A percentile compares a stretch with the other conserved stretches of the same genome.
phyloP scores from a whole-genome alignment of 129 eudicot genomes.

The Artemisia tridentata region DNA sequence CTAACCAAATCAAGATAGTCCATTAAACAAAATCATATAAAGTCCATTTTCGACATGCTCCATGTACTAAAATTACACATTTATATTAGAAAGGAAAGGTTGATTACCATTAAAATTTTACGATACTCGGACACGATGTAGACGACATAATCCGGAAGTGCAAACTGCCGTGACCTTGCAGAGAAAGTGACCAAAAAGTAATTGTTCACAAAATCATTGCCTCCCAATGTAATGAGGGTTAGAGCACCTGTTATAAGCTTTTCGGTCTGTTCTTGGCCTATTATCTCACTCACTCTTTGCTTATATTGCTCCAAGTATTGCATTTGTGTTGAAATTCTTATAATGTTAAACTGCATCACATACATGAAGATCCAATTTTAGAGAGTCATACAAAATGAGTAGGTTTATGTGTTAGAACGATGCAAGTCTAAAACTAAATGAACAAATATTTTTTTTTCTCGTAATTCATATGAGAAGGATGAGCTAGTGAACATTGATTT shows the following conservation, averaged over 20 bases:
- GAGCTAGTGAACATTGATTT: background rate
- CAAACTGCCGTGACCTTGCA: constrained; percentile 35
- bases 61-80: background rate
- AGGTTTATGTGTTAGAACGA: no score
- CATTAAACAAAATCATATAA: background rate
- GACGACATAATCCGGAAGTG: constrained; percentile 31
- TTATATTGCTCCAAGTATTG: constrained; percentile 32
- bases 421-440: no score
- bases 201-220: constrained; percentile 45
- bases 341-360: constrained; percentile 34
- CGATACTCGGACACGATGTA: constrained; percentile 36
- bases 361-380: no score
- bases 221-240: constrained; percentile 38
- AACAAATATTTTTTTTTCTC: no score
- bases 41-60: background rate
- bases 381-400: no score
- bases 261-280: constrained; percentile 27
- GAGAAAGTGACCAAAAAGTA: constrained; percentile 39
- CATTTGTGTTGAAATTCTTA: constrained; percentile 28
- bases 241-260: constrained; percentile 30
- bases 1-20: background rate
- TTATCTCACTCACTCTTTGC: constrained; percentile 32
- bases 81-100: background rate
- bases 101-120: constrained; percentile 27
- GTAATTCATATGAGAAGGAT: no score